A percentile compares a stretch with the other conserved stretches of the same genome.
phyloP scores from a whole-genome alignment of 2,329 filamentous ascomycete genomes.

The Ophidiomyces ophidiicola region DNA sequence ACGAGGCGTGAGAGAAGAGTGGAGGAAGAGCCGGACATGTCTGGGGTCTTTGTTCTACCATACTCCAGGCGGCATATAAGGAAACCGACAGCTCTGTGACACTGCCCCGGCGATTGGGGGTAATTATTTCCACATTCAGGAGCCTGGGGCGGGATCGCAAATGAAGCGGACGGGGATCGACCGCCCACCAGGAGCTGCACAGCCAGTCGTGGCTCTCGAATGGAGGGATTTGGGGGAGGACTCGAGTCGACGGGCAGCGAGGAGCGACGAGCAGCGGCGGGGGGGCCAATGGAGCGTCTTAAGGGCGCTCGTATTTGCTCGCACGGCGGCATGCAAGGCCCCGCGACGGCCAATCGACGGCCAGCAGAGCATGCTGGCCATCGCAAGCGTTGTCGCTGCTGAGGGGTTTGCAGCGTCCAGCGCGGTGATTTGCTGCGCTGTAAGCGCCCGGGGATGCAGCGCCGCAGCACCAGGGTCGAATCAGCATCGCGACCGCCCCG shows the following conservation, averaged over 20 bases:
- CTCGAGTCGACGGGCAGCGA: background rate
- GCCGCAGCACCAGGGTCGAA: conserved; percentile 4
- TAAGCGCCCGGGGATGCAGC: conserved; percentile 12
- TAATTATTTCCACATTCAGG: conserved; percentile 7
- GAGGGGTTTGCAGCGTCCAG: conserved; percentile 1
- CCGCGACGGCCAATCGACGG: background rate
- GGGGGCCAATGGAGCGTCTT: conserved; percentile 1
- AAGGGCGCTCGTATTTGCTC: background rate
- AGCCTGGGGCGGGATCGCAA: background rate
- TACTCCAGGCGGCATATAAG: background rate
- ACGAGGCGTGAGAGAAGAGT: background rate
- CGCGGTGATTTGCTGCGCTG: conserved; percentile 13
- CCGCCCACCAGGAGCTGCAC: conserved; percentile 5
- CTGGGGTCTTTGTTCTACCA: conserved; percentile 5
- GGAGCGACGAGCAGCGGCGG: background rate
- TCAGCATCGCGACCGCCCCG: conserved; percentile 4
- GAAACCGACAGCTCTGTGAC: conserved; percentile 1
- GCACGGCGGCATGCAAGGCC: background rate
- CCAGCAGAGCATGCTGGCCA: background rate
- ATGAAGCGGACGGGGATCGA: conserved; percentile 3
- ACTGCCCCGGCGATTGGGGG: conserved; percentile 1
- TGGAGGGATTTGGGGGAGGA: conserved; percentile 6
- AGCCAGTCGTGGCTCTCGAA: background rate
- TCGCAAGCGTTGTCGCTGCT: background rate
- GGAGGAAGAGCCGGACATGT: conserved; percentile 4